Conservation (phyloP, 495 filamentous ascomycete genomes). For the Penicillium fimorum region DNA sequence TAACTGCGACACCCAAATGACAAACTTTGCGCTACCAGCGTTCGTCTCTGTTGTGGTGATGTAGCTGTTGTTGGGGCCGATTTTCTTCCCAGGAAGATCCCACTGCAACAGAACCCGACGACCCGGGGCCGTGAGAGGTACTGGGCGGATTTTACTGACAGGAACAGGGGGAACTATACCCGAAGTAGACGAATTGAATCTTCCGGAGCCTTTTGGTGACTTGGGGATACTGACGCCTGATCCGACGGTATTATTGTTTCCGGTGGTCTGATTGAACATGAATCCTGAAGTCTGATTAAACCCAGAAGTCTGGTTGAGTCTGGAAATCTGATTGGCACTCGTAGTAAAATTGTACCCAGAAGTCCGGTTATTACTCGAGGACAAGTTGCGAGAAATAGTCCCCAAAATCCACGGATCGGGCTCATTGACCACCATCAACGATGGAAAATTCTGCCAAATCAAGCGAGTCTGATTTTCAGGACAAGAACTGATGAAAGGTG, state of each 20-base stretch:
- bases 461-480: constrained; percentile 71
- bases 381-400: background rate
- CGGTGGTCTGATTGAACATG: constrained; percentile 55
- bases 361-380: constrained; percentile 14
- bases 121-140: constrained; percentile 73
- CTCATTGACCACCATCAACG: constrained; percentile 70
- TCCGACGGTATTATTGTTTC: constrained; percentile 38
- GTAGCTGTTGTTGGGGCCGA: constrained; percentile 83
- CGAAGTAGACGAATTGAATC: constrained; percentile 36
- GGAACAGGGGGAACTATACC: constrained; percentile 53
- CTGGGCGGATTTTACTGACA: constrained; percentile 63
- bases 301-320: background rate
- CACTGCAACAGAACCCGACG: constrained; percentile 68
- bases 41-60: constrained; percentile 52
- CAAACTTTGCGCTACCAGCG: constrained; percentile 62
- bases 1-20: constrained; percentile 78
- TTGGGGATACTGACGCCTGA: constrained; percentile 36
- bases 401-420: constrained; percentile 61
- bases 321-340: background rate
- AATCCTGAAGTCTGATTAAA: constrained; percentile 2
- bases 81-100: constrained; percentile 64
- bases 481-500: constrained; percentile 80
- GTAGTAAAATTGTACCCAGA: background rate
- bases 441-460: constrained; percentile 87
- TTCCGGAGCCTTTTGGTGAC: constrained; percentile 23